Evolutionary conservation across 805 yeast species (phyloP), one percentile per base, ranked within the genome.

Genomic region (Saturnispora bothae): DNA sequence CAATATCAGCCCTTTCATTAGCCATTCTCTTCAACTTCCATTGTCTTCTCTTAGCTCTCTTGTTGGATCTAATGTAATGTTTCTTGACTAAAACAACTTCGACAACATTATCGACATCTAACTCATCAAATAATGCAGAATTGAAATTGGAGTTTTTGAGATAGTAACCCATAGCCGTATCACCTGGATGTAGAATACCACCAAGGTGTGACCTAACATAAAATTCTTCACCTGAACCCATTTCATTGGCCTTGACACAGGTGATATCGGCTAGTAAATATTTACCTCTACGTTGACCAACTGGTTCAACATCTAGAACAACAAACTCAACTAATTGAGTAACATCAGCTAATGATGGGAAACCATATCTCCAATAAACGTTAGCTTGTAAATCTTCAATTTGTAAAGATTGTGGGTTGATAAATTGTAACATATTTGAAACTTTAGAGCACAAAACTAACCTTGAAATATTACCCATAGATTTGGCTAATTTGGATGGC

Each of bases 1-100:
- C 86, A 47, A 84, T 76, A 50, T 88, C 96, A 48, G 76, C 73
- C 64, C 88, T 94, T 64, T 92, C 97, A 55, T 71, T 83, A 28
- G 97, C 97, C 96, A 89, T 88, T 71, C 97, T 82, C 78, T 83
- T 83, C 62, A 89, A 76, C 63, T 81, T 84, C 94, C 95, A 84
- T 60, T 69, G 68, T 71, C 89, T 78, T 69, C 78, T 73, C 73
- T 79, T 80, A 48, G 73, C 64, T 66, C 76, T 80, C 65, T 73
- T 75, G 33, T 76, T 68, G 65, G 79, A 81, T 68, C 95, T 79
- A 33, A 78, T 70, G 66, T 86, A 89, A 61, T 73, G 73, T 57
- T 86, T 88, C 84, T 86, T 85, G 41, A 89, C 94, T 45, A 88
- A 60, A 2, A 85, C 71, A 35, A 88, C 95, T 51, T 88, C 96